Conservation (phyloP, 164 flowering plant genomes). For the Annona cherimola region DNA sequence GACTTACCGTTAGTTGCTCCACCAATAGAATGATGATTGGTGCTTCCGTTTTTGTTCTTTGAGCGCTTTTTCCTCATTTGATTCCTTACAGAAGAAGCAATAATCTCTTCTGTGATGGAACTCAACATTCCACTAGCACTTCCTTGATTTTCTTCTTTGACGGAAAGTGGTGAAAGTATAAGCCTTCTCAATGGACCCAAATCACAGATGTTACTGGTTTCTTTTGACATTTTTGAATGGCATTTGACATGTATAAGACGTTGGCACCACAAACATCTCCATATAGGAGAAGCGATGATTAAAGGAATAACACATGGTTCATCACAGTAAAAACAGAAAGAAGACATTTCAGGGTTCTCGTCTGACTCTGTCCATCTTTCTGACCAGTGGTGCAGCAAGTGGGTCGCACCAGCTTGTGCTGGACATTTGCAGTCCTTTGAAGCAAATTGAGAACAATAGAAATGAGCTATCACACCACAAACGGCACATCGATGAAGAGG, state of each 20-base stretch:
- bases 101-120: conserved; percentile 42
- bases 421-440: conserved; percentile 72
- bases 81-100: conserved; percentile 49
- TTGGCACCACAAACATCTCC: conserved; percentile 87
- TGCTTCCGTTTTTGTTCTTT: conserved; percentile 34
- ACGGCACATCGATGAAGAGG: conserved; percentile 60
- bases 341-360: conserved; percentile 54
- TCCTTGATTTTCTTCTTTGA: conserved; percentile 38
- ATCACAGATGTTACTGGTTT: conserved; percentile 69
- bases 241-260: conserved; percentile 74
- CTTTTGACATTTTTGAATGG: conserved; percentile 60
- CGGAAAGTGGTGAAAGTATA: conserved; percentile 65
- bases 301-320: conserved; percentile 77
- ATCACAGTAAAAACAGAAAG: conserved; percentile 72
- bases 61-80: conserved; percentile 48
- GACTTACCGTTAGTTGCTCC: conserved; percentile 28
- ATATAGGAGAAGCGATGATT: conserved; percentile 62
- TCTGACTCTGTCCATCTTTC: conserved; percentile 60
- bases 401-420: conserved; percentile 46
- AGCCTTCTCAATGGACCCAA: conserved; percentile 62
- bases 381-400: conserved; percentile 77
- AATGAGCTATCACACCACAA: conserved; percentile 77
- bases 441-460: conserved; percentile 49
- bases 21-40: conserved; percentile 10
- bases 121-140: conserved; percentile 31